Conservation (phyloP, 371 early-diverging fungal species). For the Cokeromyces recurvatus region DNA sequence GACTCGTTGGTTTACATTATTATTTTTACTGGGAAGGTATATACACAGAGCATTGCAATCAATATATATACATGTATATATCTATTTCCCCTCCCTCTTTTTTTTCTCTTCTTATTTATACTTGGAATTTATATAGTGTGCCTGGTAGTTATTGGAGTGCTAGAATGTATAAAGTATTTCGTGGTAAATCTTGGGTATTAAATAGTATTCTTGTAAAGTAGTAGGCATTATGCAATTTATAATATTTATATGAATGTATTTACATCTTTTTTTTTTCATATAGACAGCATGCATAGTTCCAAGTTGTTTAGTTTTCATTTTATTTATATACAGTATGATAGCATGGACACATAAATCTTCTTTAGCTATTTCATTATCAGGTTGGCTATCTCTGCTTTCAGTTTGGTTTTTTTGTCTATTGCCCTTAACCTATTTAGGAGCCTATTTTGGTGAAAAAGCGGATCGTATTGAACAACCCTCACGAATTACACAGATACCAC, state of each 20-base stretch:
- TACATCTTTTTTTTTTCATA: not conserved
- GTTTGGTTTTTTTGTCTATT: constrained; percentile 26
- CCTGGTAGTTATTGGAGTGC: constrained; percentile 40
- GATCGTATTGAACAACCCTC: constrained; percentile 39
- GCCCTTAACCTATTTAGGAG: constrained; percentile 31
- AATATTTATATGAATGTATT: no score
- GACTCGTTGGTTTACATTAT: constrained; percentile 14
- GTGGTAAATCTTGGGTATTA: constrained; percentile 42
- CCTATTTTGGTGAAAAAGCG: constrained; percentile 32
- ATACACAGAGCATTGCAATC: constrained; percentile 14
- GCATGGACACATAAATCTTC: constrained; percentile 40
- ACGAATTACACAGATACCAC: constrained; percentile 37
- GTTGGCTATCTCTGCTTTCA: constrained; percentile 25
- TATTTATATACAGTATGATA: constrained; percentile 20
- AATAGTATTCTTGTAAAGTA: constrained; percentile 34
- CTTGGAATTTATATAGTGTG: no score
- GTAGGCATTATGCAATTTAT: constrained; percentile 29
- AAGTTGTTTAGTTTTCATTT: constrained; percentile 11
- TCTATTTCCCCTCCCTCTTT: no score
- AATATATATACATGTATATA: not conserved
- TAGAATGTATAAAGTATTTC: constrained; percentile 39
- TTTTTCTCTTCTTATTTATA: no score
- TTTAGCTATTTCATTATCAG: constrained; percentile 33
- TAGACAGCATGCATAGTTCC: constrained; percentile 37
- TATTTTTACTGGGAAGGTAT: constrained; percentile 22